A percentile compares a stretch with the other conserved stretches of the same genome.
These are phyloP conservation scores for Pseudoneurospora amorphoporcata DNA, from an alignment of 495 filamentous ascomycete species.

Conservation along the genomic window DNA sequence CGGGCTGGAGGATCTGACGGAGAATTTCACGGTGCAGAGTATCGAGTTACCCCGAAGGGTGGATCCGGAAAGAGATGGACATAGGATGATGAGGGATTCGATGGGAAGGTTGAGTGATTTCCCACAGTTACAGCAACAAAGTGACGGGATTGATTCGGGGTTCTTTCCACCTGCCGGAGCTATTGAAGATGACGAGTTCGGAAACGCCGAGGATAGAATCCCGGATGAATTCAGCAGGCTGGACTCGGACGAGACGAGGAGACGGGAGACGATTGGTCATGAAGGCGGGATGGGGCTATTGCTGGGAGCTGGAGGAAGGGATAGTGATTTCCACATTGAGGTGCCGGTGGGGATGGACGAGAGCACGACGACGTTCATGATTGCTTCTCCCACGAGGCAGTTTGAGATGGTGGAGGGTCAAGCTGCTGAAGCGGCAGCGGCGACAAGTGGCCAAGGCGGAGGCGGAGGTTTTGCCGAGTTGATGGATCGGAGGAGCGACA, in stretches of 20 bases:
- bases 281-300: background rate
- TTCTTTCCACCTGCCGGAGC: slow-evolving; percentile 28
- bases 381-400: background rate
- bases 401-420: background rate
- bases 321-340: slow-evolving; percentile 38
- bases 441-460: background rate
- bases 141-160: slow-evolving; percentile 36
- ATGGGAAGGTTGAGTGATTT: slow-evolving; percentile 49
- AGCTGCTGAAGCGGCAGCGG: background rate
- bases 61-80: slow-evolving; percentile 39
- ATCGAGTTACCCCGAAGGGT: slow-evolving; percentile 61
- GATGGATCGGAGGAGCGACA: slow-evolving; percentile 13
- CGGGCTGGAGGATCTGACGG: slow-evolving; percentile 47
- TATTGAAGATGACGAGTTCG: slow-evolving; percentile 20
- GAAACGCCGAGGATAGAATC: slow-evolving; percentile 20
- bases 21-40: slow-evolving; percentile 56
- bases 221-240: slow-evolving; percentile 28
- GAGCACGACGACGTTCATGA: slow-evolving; percentile 17
- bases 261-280: background rate
- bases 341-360: slow-evolving; percentile 35
- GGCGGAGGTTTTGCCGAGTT: slow-evolving; percentile 2
- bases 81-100: slow-evolving; percentile 11
- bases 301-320: slow-evolving; percentile 9
- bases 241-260: slow-evolving; percentile 22
- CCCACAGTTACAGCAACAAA: slow-evolving; percentile 22